These are phyloP conservation scores for Stachybotrys elegans DNA, from an alignment of 2,329 filamentous ascomycete species.

Conservation along the genomic window DNA sequence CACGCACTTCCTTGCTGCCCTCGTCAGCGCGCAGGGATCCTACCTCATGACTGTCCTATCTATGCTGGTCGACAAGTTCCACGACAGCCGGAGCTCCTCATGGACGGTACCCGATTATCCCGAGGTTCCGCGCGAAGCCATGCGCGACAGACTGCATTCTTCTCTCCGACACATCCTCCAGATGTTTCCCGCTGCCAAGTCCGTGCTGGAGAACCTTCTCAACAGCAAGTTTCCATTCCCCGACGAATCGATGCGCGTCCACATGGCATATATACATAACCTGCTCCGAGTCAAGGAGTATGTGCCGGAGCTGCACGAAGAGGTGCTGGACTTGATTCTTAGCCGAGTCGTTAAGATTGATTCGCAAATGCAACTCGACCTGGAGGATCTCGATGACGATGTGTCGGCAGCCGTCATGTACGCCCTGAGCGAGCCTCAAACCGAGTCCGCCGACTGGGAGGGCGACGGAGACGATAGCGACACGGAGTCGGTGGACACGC, in stretches of 20 bases:
- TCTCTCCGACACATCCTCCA: constrained; percentile 71
- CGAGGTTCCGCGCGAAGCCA: constrained; percentile 56
- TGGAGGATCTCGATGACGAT: constrained; percentile 90
- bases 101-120: constrained; percentile 49
- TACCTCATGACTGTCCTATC: constrained; percentile 70
- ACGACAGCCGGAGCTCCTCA: constrained; percentile 40
- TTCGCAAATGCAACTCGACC: constrained; percentile 87
- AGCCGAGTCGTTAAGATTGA: constrained; percentile 90
- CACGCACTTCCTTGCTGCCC: constrained; percentile 60
- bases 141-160: constrained; percentile 71
- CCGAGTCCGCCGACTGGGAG: constrained; percentile 30
- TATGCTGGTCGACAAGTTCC: constrained; percentile 78
- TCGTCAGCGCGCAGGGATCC: constrained; percentile 78
- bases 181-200: constrained; percentile 74
- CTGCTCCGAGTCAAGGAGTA: constrained; percentile 74
- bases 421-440: constrained; percentile 30
- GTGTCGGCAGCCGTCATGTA: constrained; percentile 68
- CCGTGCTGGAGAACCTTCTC: constrained; percentile 63
- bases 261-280: constrained; percentile 85
- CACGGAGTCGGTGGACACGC: constrained; percentile 65
- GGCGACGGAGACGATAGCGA: constrained; percentile 62
- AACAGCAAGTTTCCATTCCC: constrained; percentile 68
- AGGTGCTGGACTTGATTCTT: constrained; percentile 78
- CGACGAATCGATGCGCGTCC: constrained; percentile 70
- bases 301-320: constrained; percentile 69